These are phyloP conservation scores for Oenanthe sinensis DNA, from an alignment of 129 eudicot species.

Conservation along the genomic window DNA sequence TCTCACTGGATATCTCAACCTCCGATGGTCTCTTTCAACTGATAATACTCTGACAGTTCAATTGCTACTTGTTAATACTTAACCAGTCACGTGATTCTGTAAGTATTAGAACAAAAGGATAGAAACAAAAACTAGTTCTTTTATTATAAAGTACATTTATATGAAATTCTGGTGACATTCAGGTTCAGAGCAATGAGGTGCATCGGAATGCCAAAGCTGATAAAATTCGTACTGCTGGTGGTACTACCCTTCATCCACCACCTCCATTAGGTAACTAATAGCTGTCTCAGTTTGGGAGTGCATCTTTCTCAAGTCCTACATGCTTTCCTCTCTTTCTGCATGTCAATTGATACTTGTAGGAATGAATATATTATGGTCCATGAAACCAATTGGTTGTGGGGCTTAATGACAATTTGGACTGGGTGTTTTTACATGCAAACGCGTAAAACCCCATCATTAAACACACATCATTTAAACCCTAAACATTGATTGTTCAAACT, in stretches of 20 bases:
- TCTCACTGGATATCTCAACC: no score
- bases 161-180: constrained; percentile 14
- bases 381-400: no score
- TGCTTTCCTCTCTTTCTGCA: neutral
- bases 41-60: no score
- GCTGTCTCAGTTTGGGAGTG: neutral
- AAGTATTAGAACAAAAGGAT: neutral
- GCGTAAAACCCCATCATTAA: neutral
- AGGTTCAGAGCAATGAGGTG: constrained; percentile 27
- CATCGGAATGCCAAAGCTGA: constrained; percentile 13
- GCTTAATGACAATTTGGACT: neutral
- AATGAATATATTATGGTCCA: neutral
- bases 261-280: constrained; percentile 41
- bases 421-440: neutral
- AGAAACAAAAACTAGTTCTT: neutral
- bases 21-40: no score
- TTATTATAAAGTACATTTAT: neutral
- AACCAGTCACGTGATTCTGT: no score
- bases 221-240: constrained; percentile 15
- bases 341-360: neutral
- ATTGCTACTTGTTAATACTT: no score
- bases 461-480: neutral
- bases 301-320: neutral
- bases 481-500: neutral
- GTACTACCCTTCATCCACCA: constrained; percentile 35